Base-by-base conservation (phyloP, 2,329 filamentous ascomycete species). In the Bipolaris gigantea region DNA sequence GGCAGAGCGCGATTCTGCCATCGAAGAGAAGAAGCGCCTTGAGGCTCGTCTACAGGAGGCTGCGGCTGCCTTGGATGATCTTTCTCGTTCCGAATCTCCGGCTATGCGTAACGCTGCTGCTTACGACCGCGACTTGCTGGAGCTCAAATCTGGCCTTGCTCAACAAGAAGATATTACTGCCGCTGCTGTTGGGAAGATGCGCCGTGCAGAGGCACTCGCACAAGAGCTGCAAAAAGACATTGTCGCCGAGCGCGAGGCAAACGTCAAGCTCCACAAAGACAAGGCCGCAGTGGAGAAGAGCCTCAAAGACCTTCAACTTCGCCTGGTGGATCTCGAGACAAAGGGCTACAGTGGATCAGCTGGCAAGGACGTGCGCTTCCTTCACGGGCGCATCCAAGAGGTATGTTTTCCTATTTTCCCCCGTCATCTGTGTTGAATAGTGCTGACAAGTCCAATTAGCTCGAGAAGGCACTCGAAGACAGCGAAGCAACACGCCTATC, bases 141-240 rank as follows among this genome's bases (percentile, higher is more conserved):
- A 96, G 56, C 84, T 99, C 60, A 96, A 94, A 77, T 89, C 91
- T 9, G 87, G 83, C 61, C 83, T 97, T 32, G 93, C 93, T 4
- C 92, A 96, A 68, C 91, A 97, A 69, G 90, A 97, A 75, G 93
- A 99, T 71, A 87, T 97, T 54, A 90, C 92, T 10, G 85, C 89
- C 0, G 93, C 94, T 3, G 93, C 93, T 0, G 88, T 97, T 36
- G 93, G 94, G 67, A 97, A 97, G 81, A 99, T 99, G 94, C 86
- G 93, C 50, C 87, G 93, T 21, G 90, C 94, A 2, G 93, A 99
- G 70, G 89, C 91, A 4, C 79, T 97, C 30, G 88, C 87, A 1
- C 85, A 88, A 8, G 94, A 99, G 75, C 87, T 96, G 60, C 93
- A 97, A 70, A 96, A 94, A 73, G 94, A 99, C 67, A 90, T 97